Evolutionary conservation across 805 yeast genomes (phyloP), one percentile per base, ranked within the genome.

Genomic region (Saturnispora bothae): DNA sequence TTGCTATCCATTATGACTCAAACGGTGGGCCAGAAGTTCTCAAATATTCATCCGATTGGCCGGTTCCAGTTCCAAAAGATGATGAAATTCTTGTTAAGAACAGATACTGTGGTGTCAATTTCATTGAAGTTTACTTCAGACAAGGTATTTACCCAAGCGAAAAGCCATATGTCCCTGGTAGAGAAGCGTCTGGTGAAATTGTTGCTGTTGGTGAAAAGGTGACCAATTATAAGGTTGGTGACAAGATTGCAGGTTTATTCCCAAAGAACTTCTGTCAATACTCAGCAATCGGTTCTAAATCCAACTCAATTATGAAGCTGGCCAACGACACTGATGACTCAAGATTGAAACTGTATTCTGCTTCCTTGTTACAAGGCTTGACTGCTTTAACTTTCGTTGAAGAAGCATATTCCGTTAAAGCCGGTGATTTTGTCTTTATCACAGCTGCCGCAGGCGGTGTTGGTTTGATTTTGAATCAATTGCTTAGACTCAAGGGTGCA

Each of bases 401-500:
- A 27, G 85, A 82, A 44, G 72, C 92, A 2, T 74, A 82, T 52
- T 51, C 66, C 2, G 81, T 83, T 28, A 55, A 83, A 48, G 63
- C 70, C 53, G 88, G 76, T 38, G 96, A 89, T 42, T 69, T 60
- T 48, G 70, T 82, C 31, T 65, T 88, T 33, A 77, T 84, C 19
- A 84, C 86, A 64, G 96, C 96, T 4, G 95, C 95, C 6, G 96
- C 96, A 3, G 97, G 96, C 33, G 96, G 96, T 40, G 89, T 83
- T 36, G 97, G 97, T 4, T 68, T 73, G 36, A 48, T 83, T 15
- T 61, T 85, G 38, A 64, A 68, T 35, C 95, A 86, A 56, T 61
- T 86, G 58, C 59, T 80, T 35, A 57, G 66, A 22, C 51, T 59
- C 18, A 65, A 63, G 34, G 94, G 95, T 16, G 96, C 86, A 4